These are phyloP conservation scores for Mrakia blollopis DNA, from an alignment of 768 basidiomycete genomes.

Conservation along the genomic window DNA sequence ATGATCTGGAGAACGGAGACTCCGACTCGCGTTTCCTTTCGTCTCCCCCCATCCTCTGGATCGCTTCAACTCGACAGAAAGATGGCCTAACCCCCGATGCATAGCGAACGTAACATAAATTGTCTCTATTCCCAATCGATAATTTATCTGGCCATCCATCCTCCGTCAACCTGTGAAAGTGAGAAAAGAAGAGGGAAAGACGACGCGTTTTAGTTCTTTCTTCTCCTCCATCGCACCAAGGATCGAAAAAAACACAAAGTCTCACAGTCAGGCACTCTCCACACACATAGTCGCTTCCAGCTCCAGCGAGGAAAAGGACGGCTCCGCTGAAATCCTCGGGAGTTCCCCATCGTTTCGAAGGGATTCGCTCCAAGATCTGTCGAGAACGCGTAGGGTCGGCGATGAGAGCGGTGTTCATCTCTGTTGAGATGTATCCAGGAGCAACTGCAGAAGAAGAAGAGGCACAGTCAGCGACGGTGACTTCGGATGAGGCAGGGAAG, in stretches of 20 bases:
- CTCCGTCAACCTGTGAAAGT: slow-evolving; percentile 54
- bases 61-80: too few relatives aligned
- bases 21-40: too few relatives aligned
- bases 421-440: slow-evolving; percentile 51
- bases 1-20: too few relatives aligned
- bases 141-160: slow-evolving; percentile 47
- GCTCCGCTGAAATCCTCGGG: slow-evolving; percentile 71
- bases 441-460: slow-evolving; percentile 2
- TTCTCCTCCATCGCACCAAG: background rate
- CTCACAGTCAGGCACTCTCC: slow-evolving; percentile 60
- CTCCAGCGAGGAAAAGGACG: slow-evolving; percentile 63
- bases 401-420: slow-evolving; percentile 67
- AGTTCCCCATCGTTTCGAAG: slow-evolving; percentile 64
- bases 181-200: background rate
- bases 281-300: slow-evolving; percentile 65
- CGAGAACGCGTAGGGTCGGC: slow-evolving; percentile 60
- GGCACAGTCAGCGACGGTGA: background rate
- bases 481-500: background rate
- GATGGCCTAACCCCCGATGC: too few relatives aligned
- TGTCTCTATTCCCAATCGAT: background rate
- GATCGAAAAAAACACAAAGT: background rate
- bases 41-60: too few relatives aligned
- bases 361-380: slow-evolving; percentile 70
- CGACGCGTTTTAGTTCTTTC: background rate
- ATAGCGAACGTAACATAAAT: background rate